These are phyloP conservation scores for Clausena lansium DNA, from an alignment of 345 rosid species.

Conservation along the genomic window DNA sequence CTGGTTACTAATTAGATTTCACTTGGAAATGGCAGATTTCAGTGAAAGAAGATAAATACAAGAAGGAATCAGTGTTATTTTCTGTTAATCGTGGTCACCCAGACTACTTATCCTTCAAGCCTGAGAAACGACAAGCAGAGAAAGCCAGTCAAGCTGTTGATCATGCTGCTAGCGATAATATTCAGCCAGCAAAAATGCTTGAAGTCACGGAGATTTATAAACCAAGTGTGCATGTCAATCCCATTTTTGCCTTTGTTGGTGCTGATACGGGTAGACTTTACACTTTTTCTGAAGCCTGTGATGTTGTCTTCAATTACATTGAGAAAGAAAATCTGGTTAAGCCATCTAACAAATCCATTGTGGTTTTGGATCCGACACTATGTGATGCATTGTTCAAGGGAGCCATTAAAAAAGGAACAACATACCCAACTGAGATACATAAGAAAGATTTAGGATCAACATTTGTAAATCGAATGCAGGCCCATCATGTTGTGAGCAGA, in stretches of 20 bases:
- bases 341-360: slow-evolving; percentile 57
- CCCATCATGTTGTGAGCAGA: slow-evolving; percentile 66
- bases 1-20: slow-evolving; percentile 5
- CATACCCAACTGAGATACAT: slow-evolving; percentile 84
- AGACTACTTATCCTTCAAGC: slow-evolving; percentile 72
- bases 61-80: slow-evolving; percentile 68
- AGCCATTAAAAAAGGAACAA: slow-evolving; percentile 86
- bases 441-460: slow-evolving; percentile 74
- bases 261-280: slow-evolving; percentile 70
- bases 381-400: slow-evolving; percentile 94
- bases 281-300: slow-evolving; percentile 82
- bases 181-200: slow-evolving; percentile 46
- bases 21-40: slow-evolving; percentile 39
- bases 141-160: slow-evolving; percentile 44
- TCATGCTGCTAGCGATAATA: slow-evolving; percentile 34
- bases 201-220: slow-evolving; percentile 82
- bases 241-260: slow-evolving; percentile 76
- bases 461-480: slow-evolving; percentile 81
- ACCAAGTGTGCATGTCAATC: slow-evolving; percentile 78
- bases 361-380: slow-evolving; percentile 72
- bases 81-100: slow-evolving; percentile 67
- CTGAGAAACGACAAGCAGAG: slow-evolving; percentile 66
- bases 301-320: slow-evolving; percentile 66
- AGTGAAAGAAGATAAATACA: slow-evolving; percentile 85
- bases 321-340: slow-evolving; percentile 86